Conservation (phyloP, 176 grass and related monocot species). For the Carex scoparia region DNA sequence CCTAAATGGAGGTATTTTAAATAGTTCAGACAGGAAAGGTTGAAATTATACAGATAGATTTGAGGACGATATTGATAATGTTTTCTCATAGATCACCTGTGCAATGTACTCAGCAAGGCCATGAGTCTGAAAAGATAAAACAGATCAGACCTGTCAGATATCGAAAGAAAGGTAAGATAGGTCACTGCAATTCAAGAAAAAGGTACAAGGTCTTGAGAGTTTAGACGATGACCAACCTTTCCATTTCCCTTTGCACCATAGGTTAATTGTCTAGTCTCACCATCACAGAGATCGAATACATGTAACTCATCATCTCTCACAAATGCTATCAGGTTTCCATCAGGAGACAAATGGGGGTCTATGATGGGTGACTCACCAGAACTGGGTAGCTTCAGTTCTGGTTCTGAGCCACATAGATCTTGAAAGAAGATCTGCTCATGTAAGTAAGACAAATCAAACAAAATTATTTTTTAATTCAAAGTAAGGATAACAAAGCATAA, state of each 20-base stretch:
- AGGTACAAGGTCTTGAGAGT: not conserved
- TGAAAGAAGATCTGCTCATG: slow-evolving; percentile 83
- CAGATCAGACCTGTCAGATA: slow-evolving; percentile 56
- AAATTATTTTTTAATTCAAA: not conserved
- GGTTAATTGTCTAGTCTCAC: slow-evolving; percentile 67
- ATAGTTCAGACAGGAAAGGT: slow-evolving; percentile 21
- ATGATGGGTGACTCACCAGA: slow-evolving; percentile 75
- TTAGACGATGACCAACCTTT: slow-evolving; percentile 48
- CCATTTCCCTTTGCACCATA: slow-evolving; percentile 66
- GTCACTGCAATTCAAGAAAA: slow-evolving; percentile 1
- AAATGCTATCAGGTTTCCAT: slow-evolving; percentile 89
- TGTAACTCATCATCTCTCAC: slow-evolving; percentile 81
- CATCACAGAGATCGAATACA: slow-evolving; percentile 47
- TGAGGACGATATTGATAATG: slow-evolving; percentile 20
- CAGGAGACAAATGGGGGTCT: slow-evolving; percentile 87
- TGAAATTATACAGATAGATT: slow-evolving; percentile 31
- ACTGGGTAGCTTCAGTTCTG: slow-evolving; percentile 71
- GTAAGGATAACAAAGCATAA: not conserved
- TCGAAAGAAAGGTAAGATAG: slow-evolving; percentile 28
- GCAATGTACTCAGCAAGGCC: slow-evolving; percentile 97
- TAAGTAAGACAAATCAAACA: not conserved
- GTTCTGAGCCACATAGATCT: slow-evolving; percentile 80
- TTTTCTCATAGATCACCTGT: slow-evolving; percentile 47
- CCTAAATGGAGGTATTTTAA: slow-evolving; percentile 43
- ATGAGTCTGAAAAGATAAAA: slow-evolving; percentile 80